Evolutionary conservation across 805 yeast species (phyloP), one percentile per base, ranked within the genome.

Genomic region (Cyberlindnera americana): DNA sequence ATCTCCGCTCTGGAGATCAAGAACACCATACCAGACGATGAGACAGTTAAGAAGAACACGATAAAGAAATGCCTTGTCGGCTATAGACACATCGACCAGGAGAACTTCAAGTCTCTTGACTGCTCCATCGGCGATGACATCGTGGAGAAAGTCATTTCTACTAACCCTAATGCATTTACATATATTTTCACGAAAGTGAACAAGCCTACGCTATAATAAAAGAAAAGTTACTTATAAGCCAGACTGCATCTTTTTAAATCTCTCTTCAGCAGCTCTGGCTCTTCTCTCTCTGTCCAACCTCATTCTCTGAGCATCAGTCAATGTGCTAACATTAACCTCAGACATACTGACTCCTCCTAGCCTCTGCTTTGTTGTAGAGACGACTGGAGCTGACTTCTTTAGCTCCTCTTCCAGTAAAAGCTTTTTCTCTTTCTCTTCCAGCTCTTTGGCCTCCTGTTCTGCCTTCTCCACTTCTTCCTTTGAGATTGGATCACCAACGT

Each of bases 211-310:
- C 47, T 28, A 16, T 61, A 29, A 29, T 38, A 13, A 5, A 12
- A 7, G 18, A 12, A 8, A 11, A 21, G n/a, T 21, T 5, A 31
- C 14, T 19, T 9, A 22, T 21, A 13, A 14, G 11, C 23, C 23
- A 6, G 12, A 19, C 50, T 43, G 59, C 27, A 50, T 35, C 47
- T 43, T 53, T 62, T 39, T 70, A 53, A 86, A 52, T 50, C 99
- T 71, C 0, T 91, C 95, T 59, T 93, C 98, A 0, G 95, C 97
- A 0, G 99, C 99, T 40, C 98, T 73, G 1, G 97, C 97, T 39
- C 98, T 71, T 55, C 90, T 90, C 54, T 93, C 99, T 44, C 99
- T 76, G 84, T 90, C 89, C 16, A 93, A 64, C 53, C 81, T 74
- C 72, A 73, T 70, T 53, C 78, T 73, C 48, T 90, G 96, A 19